phyloP scores from a whole-genome alignment of 2,329 filamentous ascomycete species.

The Ophiobolus disseminans region DNA sequence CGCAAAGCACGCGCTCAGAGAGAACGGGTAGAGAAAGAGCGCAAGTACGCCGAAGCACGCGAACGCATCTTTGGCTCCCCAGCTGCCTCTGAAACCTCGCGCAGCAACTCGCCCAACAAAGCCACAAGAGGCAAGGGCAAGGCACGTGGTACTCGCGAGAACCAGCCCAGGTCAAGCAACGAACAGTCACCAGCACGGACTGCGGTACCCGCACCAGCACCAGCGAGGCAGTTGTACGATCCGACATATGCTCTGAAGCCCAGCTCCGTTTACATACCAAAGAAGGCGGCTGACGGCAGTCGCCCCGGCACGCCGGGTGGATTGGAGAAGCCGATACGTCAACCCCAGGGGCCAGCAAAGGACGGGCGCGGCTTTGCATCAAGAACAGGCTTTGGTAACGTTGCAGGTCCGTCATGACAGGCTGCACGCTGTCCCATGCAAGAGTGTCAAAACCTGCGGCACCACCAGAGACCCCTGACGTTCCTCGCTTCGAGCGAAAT shows the following conservation, averaged over 20 bases:
- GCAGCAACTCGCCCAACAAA: slow-evolving; percentile 45
- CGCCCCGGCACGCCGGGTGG: slow-evolving; percentile 63
- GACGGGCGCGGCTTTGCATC: slow-evolving; percentile 78
- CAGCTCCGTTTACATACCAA: slow-evolving; percentile 58
- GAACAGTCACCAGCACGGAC: slow-evolving; percentile 46
- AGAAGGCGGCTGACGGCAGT: slow-evolving; percentile 54
- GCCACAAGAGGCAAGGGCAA: slow-evolving; percentile 45
- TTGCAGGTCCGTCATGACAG: slow-evolving; percentile 26
- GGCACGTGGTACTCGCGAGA: slow-evolving; percentile 47
- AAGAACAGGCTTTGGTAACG: slow-evolving; percentile 57
- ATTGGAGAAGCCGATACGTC: slow-evolving; percentile 73
- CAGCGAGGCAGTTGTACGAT: slow-evolving; percentile 74
- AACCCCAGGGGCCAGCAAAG: slow-evolving; percentile 77
- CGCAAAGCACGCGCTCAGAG: slow-evolving; percentile 77
- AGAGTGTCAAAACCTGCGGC: too few species aligned
- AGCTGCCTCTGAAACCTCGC: slow-evolving; percentile 43
- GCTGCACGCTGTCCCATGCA: too few species aligned
- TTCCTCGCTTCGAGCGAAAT: too few species aligned
- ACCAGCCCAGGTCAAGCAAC: slow-evolving; percentile 47
- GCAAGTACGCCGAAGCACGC: slow-evolving; percentile 85
- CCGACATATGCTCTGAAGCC: slow-evolving; percentile 73
- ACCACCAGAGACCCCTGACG: too few species aligned
- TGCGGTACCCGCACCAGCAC: slow-evolving; percentile 39
- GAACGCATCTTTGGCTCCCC: slow-evolving; percentile 82
- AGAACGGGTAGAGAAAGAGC: slow-evolving; percentile 88